Conservation (phyloP, 169 alveolate genomes). For the Plasmodium chabaudi region DNA sequence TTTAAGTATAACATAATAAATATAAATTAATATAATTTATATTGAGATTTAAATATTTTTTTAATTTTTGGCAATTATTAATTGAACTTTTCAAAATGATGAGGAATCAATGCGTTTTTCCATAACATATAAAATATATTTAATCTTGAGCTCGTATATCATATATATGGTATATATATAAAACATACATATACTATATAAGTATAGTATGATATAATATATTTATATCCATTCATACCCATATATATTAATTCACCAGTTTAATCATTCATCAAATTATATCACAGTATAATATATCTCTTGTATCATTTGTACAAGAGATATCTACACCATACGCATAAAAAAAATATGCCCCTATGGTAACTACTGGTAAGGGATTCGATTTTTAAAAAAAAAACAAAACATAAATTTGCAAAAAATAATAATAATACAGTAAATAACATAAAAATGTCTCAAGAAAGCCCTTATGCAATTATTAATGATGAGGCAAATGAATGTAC, state of each 20-base stretch:
- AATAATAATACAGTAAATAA: neutral
- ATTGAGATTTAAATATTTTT: too few relatives aligned
- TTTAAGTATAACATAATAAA: neutral
- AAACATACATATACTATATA: too few relatives aligned
- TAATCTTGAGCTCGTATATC: too few relatives aligned
- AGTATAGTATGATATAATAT: too few relatives aligned
- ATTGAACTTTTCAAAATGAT: neutral
- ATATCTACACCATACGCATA: too few relatives aligned
- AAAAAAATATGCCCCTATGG: neutral
- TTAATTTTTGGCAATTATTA: too few relatives aligned
- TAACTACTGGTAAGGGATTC: constrained; percentile 12
- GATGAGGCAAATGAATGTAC: constrained; percentile 30
- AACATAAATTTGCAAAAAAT: neutral
- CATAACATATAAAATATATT: neutral
- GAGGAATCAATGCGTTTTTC: constrained; percentile 5
- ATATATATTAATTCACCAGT: too few relatives aligned
- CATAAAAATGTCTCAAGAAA: constrained; percentile 61
- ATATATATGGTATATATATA: neutral
- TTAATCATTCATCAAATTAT: too few relatives aligned
- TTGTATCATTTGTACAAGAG: neutral
- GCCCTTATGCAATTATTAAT: constrained; percentile 18
- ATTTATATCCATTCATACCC: too few relatives aligned
- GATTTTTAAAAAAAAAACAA: constrained; percentile 8
- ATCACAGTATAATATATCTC: too few relatives aligned
- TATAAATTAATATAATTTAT: neutral